Base-by-base conservation (phyloP, 176 grass and related monocot genomes). In the Calamus simplicifolius region DNA sequence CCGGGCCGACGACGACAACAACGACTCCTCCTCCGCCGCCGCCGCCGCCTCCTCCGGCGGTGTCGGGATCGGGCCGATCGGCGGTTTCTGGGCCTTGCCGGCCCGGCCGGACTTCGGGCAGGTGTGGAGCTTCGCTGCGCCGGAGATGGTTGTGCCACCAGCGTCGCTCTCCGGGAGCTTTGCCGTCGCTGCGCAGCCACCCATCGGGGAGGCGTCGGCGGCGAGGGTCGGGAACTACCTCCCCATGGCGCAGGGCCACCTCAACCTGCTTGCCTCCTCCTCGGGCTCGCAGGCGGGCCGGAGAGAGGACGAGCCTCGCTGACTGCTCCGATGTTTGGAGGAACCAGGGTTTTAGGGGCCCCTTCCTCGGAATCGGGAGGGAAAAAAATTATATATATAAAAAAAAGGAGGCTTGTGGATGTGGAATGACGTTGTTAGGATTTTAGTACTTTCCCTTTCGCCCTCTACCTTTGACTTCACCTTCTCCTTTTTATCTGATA, bases 151-250 rank as follows among this genome's bases (percentile, higher is more conserved):
- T 65, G 78, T 76, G 6, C 52, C 31, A 10, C n/a, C 14, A 18
- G 54, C 18, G 21, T 58, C 18, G 27, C 57, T 69, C 53, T 25
- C 67, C 19, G 19, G 29, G 67, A 43, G 35, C 35, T 43, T 43
- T 8, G 71, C 81, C 0, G 60, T 57, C 0, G 72, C 75, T 13
- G 74, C 71, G 3, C 71, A 71, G 26, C 61, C 86, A 27, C 61
- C 86, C 57, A 61, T 74, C 0, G 83, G 83, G 3, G 86, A 90
- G 72, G 92, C 92, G 26, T 90, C 92, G 2, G 87, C 84, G 0
- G 92, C 87, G 31, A 74, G 92, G 55, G 92, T 91, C 29, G 92
- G 87, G 27, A 97, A 91, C 74, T 91, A 97, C 75, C 84, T 97
- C 19, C 87, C 93, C 38, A 74, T 91, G 18, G 81, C 77, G 28